phyloP scores from a whole-genome alignment of 495 filamentous ascomycete genomes.

The Neurospora intermedia region DNA sequence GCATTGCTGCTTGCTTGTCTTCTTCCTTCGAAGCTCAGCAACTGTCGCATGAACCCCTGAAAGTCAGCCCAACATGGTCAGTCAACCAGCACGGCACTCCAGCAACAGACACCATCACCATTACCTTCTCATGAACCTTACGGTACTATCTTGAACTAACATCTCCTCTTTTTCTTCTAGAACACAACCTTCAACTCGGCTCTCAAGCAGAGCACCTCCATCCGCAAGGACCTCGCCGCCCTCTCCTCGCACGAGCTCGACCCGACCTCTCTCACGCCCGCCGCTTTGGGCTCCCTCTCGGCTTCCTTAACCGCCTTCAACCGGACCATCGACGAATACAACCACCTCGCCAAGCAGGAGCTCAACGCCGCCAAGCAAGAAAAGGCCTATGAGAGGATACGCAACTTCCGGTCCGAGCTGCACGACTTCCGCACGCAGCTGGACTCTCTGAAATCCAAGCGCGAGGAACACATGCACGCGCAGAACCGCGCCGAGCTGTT shows the following conservation, averaged over 20 bases:
- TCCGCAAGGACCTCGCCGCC: constrained; percentile 71
- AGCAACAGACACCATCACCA: not conserved
- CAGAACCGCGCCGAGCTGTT: constrained; percentile 75
- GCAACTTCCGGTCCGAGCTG: constrained; percentile 76
- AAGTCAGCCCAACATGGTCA: not conserved
- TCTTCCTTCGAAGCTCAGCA: not conserved
- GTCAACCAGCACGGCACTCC: not conserved
- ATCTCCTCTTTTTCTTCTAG: constrained; percentile 20
- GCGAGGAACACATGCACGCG: constrained; percentile 64
- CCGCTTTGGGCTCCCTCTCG: constrained; percentile 40
- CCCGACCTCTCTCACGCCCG: constrained; percentile 36
- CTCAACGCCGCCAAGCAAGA: constrained; percentile 77
- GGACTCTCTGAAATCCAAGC: constrained; percentile 59
- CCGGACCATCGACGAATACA: constrained; percentile 90
- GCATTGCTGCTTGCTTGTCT: not conserved
- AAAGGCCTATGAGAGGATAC: constrained; percentile 77
- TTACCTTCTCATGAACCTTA: not conserved
- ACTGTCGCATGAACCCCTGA: not conserved
- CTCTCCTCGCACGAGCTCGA: constrained; percentile 54
- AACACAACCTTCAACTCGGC: constrained; percentile 95
- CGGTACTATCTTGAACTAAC: not conserved
- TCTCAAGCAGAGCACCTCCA: constrained; percentile 79
- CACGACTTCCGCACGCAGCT: constrained; percentile 67
- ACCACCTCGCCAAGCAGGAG: constrained; percentile 73
- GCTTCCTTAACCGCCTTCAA: constrained; percentile 81